Base-by-base conservation (phyloP, 2,329 filamentous ascomycete genomes). In the Penicillium sp. region DNA sequence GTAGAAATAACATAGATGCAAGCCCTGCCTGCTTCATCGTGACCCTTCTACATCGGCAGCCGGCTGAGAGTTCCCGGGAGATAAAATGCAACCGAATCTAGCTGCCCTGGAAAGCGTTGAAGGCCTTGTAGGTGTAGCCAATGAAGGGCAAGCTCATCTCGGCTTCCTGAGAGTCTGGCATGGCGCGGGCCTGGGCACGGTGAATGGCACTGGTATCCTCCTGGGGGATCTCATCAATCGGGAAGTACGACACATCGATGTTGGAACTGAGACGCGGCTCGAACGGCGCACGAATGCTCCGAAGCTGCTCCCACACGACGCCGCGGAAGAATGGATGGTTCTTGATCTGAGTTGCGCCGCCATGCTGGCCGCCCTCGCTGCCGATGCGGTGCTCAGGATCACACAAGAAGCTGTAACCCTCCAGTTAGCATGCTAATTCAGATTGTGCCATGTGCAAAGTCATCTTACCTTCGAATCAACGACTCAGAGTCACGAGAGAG, bases 161-260 rank as follows among this genome's bases (percentile, higher is more conserved):
- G 3, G 92, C 90, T 58, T 90, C 87, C 70, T 95, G 89, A 62
- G 92, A 89, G 9, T 81, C 78, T 46, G 84, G 84, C 64, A 85
- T 81, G 54, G 87, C 86, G 57, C 87, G 82, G 44, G 89, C 90
- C 73, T 95, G 89, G 18, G 89, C 89, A 70, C 90, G 89, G 66
- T 96, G 82, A 60, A 89, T 82, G 22, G 91, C 94, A 50, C 89
- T 90, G 58, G 91, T 96, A 72, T 96, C 92, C 49, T 91, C 92
- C 78, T 97, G 92, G 64, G 95, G 91, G 68, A 99, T 96, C 74
- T 99, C 94, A 69, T 99, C 94, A 46, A 91, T 96, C 9, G 94
- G 94, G 85, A 99, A 99, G 79, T 99, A 97, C 42, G 92, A 92
- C 18, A 94, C 96, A 70, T 99, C 94, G 65, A 96, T 88, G 72